phyloP scores from a whole-genome alignment of 306 rosid species.

The Myrica gale region DNA sequence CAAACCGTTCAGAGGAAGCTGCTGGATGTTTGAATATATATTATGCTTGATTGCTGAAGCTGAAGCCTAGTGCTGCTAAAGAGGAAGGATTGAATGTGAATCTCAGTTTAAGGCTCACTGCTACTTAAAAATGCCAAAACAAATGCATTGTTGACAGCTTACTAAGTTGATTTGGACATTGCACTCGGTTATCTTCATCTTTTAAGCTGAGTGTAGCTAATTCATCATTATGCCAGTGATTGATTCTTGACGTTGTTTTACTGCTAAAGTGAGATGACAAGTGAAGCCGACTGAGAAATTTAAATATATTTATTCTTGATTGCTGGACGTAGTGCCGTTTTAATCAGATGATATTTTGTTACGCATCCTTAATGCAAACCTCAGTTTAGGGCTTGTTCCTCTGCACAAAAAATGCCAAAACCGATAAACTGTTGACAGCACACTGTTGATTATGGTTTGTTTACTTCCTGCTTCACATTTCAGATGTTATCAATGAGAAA shows the following conservation, averaged over 20 bases:
- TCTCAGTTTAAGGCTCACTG: neutral
- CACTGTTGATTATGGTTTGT: conserved; percentile 6
- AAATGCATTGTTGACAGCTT: too few relatives aligned
- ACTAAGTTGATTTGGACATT: too few relatives aligned
- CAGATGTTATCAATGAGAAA: conserved; percentile 94
- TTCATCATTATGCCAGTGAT: too few relatives aligned
- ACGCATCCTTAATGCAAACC: neutral
- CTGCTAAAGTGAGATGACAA: too few relatives aligned
- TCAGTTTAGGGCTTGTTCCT: neutral
- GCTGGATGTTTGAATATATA: neutral
- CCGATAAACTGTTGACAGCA: too few relatives aligned
- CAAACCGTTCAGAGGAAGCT: neutral
- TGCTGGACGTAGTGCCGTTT: neutral
- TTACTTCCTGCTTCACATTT: conserved; percentile 25
- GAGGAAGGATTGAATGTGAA: neutral
- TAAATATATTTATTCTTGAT: neutral
- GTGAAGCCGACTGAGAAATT: neutral
- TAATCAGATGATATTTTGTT: neutral
- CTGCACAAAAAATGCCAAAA: neutral
- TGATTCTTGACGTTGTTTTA: too few relatives aligned
- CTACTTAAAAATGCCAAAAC: too few relatives aligned
- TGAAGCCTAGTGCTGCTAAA: neutral
- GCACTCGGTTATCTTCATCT: too few relatives aligned
- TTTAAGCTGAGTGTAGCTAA: too few relatives aligned
- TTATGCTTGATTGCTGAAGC: neutral